Base-by-base conservation (phyloP, 2,329 filamentous ascomycete species). In the Macrophomina phaseolina region DNA sequence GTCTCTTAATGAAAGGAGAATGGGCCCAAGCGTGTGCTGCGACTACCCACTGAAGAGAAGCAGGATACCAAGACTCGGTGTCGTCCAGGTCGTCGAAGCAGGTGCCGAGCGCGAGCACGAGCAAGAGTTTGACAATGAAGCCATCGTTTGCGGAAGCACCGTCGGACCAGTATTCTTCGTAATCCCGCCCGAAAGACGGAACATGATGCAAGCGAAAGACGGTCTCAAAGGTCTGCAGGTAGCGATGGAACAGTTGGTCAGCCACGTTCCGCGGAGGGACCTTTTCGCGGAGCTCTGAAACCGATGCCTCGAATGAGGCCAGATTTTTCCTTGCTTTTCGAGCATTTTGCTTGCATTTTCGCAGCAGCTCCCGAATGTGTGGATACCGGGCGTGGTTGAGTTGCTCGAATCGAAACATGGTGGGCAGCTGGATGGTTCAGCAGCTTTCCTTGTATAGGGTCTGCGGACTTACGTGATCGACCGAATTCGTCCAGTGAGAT, bases 401-500 rank as follows among this genome's bases (percentile, higher is more conserved):
- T 23, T 40, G 16, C 7, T 64, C 40, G 18, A 58, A 58, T 2
- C 67, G 67, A 40, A 73, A 67, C 6, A 67, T 67, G 18, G 68
- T 68, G 34, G 58, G 58, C 16, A 62, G 16, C 56, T 60, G 56
- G 1, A 36, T 11, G 70, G 67, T 14, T 45, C 34, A 51, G 49
- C 14, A 36, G 23, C 9, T 9, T 7, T 8, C 9, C 14, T 16
- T n/a, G 7, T 30, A 18, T 16, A 34, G 16, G 8, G 14, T 18
- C 4, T 14, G 49, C 14, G 1, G 3, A 30, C 81, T 73, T 71
- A 87, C 84, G 52, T 85, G 69, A 0, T 77, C 70, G 11, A 84
- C 73, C 1, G 78, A 79, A 67, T 83, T 85, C n/a, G 86, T 80
- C 82, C 85, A 88, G 70, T 87, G 85, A 36, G 84, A 70, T 83